Conservation (phyloP, 208 protist genomes). For the Crithidia mellificae region DNA sequence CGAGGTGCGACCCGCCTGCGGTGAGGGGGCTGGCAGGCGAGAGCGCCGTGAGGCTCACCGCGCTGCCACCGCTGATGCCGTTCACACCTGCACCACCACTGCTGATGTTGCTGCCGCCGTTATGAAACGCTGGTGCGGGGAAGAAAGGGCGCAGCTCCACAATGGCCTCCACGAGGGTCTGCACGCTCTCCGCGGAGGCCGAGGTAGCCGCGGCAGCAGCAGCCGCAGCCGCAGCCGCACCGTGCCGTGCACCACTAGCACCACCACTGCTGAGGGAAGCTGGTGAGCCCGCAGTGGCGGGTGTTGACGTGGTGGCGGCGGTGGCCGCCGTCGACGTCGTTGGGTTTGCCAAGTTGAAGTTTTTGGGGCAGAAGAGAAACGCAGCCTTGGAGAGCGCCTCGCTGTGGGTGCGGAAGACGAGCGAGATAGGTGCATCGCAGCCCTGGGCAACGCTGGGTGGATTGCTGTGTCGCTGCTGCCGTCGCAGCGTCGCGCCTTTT, state of each 20-base stretch:
- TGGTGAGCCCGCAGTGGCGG: not conserved
- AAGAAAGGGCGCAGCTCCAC: constrained; percentile 48
- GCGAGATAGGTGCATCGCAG: constrained; percentile 61
- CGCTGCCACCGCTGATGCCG: no score
- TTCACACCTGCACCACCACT: no score
- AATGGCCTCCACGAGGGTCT: constrained; percentile 46
- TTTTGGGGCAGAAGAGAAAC: constrained; percentile 81
- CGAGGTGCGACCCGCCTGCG: constrained; percentile 2
- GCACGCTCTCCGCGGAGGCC: constrained; percentile 19
- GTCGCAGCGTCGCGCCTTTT: constrained; percentile 43
- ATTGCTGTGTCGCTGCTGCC: constrained; percentile 43
- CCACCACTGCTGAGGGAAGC: not conserved
- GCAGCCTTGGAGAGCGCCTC: constrained; percentile 57
- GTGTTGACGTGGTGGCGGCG: not conserved
- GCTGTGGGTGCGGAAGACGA: constrained; percentile 79
- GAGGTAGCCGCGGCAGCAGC: not conserved
- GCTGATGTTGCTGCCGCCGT: no score
- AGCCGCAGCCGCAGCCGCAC: not conserved
- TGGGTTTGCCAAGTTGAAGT: constrained; percentile 54
- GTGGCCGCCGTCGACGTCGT: not conserved
- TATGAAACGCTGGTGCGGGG: not conserved
- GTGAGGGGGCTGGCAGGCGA: constrained; percentile 21
- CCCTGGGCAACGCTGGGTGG: constrained; percentile 30
- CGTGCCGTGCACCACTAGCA: not conserved
- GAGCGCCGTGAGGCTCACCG: constrained; percentile 4